phyloP scores from a whole-genome alignment of 495 filamentous ascomycete genomes.

The Aspergillus carlsbadensis region DNA sequence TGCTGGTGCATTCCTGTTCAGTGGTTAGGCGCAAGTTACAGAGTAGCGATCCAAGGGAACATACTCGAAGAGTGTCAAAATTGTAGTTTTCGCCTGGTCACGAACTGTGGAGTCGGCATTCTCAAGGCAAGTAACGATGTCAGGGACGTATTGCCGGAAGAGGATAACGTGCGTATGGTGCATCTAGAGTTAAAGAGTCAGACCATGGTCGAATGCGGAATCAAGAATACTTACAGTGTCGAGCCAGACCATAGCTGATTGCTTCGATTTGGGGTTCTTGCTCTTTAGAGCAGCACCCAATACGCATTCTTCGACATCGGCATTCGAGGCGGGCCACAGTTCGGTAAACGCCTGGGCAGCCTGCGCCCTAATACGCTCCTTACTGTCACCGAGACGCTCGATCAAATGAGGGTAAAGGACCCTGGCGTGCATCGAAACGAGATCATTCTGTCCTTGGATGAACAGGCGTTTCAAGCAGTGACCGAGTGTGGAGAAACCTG shows the following conservation, averaged over 20 bases:
- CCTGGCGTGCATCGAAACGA: constrained; percentile 62
- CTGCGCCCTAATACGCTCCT: constrained; percentile 72
- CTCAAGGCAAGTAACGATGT: constrained; percentile 80
- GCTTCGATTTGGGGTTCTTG: constrained; percentile 79
- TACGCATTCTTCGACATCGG: constrained; percentile 76
- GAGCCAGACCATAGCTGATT: constrained; percentile 81
- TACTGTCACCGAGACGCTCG: constrained; percentile 85
- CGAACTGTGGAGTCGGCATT: constrained; percentile 85
- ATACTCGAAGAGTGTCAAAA: constrained; percentile 84
- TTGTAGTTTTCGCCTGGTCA: constrained; percentile 74
- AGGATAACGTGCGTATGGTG: constrained; percentile 70
- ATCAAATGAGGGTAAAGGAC: constrained; percentile 69
- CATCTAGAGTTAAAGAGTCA: constrained; percentile 55
- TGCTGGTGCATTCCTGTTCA: constrained; percentile 66
- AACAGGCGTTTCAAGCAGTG: constrained; percentile 81
- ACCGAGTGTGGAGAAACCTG: constrained; percentile 79
- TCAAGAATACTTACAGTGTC: constrained; percentile 51
- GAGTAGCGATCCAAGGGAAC: constrained; percentile 12
- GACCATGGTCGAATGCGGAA: constrained; percentile 6
- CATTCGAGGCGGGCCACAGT: constrained; percentile 58
- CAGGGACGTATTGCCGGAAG: constrained; percentile 79
- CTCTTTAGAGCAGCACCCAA: constrained; percentile 74
- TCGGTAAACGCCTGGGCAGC: constrained; percentile 74
- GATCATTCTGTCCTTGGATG: constrained; percentile 72
- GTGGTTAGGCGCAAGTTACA: constrained; percentile 11